These are phyloP conservation scores for Daedaleopsis nitida DNA, from an alignment of 768 basidiomycete genomes.

Conservation along the genomic window DNA sequence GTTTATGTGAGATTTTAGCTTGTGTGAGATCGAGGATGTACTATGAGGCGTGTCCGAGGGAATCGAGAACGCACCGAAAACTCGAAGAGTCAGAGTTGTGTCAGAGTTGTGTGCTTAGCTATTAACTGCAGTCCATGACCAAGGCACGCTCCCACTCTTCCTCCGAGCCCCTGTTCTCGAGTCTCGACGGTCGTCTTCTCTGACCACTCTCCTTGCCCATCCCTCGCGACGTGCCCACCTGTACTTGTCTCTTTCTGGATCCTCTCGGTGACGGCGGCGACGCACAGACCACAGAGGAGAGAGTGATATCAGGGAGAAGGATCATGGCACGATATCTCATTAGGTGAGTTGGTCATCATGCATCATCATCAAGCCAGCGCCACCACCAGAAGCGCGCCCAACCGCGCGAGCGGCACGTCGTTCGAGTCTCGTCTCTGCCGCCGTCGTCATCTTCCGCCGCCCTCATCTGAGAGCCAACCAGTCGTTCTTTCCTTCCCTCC, in stretches of 20 bases:
- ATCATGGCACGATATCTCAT: slow-evolving; percentile 14
- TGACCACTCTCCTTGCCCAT: not conserved
- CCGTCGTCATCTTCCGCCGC: not conserved
- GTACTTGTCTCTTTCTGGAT: not conserved
- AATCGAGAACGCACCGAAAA: too few species aligned
- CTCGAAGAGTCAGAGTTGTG: not conserved
- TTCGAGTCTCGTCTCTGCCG: too few species aligned
- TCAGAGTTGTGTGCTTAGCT: not conserved
- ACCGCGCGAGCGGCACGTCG: too few species aligned
- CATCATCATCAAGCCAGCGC: not conserved
- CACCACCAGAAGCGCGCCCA: too few species aligned
- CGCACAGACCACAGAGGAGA: not conserved
- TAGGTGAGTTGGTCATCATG: slow-evolving; percentile 12
- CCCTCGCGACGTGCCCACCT: not conserved
- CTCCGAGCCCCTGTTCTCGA: not conserved
- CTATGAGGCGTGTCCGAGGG: too few species aligned
- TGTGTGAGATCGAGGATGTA: too few species aligned
- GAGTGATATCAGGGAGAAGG: slow-evolving; percentile 1
- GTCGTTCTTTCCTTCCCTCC: not conserved
- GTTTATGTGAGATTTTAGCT: too few species aligned
- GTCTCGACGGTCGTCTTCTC: not conserved
- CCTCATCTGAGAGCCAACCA: not conserved
- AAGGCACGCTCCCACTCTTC: not conserved
- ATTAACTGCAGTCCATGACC: not conserved
- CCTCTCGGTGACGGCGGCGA: not conserved